phyloP scores from a whole-genome alignment of 2,329 filamentous ascomycete species.

The Ustulina deusta region DNA sequence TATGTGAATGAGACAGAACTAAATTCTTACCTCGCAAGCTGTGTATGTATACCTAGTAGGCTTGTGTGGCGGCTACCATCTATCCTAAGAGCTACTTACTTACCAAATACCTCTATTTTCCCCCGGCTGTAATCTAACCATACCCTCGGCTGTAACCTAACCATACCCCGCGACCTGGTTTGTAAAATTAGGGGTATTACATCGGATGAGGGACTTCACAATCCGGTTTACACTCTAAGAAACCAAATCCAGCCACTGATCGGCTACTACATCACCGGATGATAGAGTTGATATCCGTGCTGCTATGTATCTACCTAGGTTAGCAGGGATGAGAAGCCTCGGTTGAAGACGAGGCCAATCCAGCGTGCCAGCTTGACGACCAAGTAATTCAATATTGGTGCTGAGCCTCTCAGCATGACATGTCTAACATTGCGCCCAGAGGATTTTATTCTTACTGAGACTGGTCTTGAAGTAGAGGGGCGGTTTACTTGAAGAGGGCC shows the following conservation, averaged over 20 bases:
- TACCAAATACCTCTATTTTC: neutral
- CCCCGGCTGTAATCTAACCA: neutral
- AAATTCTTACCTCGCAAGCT: neutral
- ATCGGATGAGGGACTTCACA: neutral
- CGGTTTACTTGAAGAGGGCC: too few species aligned
- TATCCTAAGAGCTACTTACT: neutral
- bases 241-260: too few species aligned
- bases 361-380: neutral
- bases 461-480: too few species aligned
- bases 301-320: neutral
- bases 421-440: too few species aligned
- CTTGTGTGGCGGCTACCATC: neutral
- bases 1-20: neutral
- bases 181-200: neutral
- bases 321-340: conserved; percentile 4
- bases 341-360: neutral
- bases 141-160: neutral
- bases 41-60: neutral
- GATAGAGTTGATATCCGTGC: neutral
- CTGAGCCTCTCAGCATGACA: neutral
- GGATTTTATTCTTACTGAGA: too few species aligned
- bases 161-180: neutral
- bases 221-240: too few species aligned
- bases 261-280: too few species aligned
- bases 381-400: neutral